Evolutionary conservation across 2,329 filamentous ascomycete genomes (phyloP).

Genomic region (Monilinia polystroma): DNA sequence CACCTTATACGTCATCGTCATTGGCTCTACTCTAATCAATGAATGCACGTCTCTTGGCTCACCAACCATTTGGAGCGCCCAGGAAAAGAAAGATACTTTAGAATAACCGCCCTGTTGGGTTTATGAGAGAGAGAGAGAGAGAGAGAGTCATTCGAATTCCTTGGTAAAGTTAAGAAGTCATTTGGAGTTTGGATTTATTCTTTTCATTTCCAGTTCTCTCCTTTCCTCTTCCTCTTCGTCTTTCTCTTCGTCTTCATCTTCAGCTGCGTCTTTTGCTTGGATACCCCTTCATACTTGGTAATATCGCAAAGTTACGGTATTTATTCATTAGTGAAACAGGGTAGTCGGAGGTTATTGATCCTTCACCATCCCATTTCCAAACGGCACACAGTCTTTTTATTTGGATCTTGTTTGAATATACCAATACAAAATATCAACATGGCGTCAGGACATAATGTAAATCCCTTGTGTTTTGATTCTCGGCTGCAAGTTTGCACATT

Average conservation of each 20-base stretch:
- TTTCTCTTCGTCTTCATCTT: neutral
- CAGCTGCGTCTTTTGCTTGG: neutral
- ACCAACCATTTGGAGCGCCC: constrained; percentile 1
- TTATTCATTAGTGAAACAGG: no score
- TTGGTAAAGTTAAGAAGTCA: neutral
- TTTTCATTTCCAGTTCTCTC: no score
- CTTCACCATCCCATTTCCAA: neutral
- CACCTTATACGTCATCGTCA: constrained; percentile 15
- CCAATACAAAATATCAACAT: constrained; percentile 23
- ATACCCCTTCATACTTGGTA: neutral
- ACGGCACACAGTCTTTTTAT: no score
- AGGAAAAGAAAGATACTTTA: neutral
- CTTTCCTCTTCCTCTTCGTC: neutral
- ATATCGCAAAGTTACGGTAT: constrained; percentile 1
- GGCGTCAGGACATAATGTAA: constrained; percentile 39
- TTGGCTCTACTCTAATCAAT: neutral
- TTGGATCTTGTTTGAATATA: no score
- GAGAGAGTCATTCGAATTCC: neutral
- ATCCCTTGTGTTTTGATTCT: neutral
- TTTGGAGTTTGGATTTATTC: neutral
- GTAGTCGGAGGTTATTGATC: neutral
- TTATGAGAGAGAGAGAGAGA: neutral
- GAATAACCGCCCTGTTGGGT: neutral
- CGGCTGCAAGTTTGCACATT: neutral
- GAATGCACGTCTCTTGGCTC: neutral